A percentile compares a stretch with the other conserved stretches of the same genome.
phyloP scores from a whole-genome alignment of 768 basidiomycete species.

The Rhizopogon sp. region DNA sequence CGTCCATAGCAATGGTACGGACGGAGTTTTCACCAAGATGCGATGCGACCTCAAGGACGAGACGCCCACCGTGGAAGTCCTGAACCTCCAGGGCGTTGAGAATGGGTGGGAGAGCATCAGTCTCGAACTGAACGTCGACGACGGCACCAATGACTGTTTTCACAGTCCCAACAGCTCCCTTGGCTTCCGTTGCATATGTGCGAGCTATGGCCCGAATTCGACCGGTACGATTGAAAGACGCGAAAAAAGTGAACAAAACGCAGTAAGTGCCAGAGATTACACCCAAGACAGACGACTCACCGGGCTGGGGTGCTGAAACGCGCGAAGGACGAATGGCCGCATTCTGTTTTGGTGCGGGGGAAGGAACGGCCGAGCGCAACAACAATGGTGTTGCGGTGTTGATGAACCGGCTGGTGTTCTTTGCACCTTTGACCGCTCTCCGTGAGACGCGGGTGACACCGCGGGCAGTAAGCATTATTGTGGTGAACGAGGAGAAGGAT shows the following conservation, averaged over 20 bases:
- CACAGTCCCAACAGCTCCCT: conserved; percentile 67
- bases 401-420: conserved; percentile 76
- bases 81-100: conserved; percentile 98
- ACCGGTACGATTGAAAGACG: neutral
- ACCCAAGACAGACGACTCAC: conserved; percentile 32
- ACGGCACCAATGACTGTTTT: conserved; percentile 99
- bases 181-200: conserved; percentile 88
- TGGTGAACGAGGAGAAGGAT: conserved; percentile 29
- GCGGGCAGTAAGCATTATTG: conserved; percentile 77
- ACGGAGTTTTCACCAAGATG: conserved; percentile 99
- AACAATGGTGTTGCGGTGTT: conserved; percentile 62
- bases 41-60: conserved; percentile 98
- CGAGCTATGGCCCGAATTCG: conserved; percentile 45
- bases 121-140: conserved; percentile 98
- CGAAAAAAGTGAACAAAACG: neutral
- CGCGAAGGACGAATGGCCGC: conserved; percentile 44
- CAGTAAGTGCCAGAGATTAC: neutral
- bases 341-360: conserved; percentile 40
- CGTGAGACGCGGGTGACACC: conserved; percentile 85
- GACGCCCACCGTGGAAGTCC: conserved; percentile 88
- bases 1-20: conserved; percentile 99
- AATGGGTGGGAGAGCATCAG: conserved; percentile 87
- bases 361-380: conserved; percentile 45
- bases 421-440: conserved; percentile 73
- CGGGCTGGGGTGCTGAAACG: conserved; percentile 43